Evolutionary conservation across 2,329 filamentous ascomycete genomes (phyloP).

Genomic region (Scytalidium sp.): DNA sequence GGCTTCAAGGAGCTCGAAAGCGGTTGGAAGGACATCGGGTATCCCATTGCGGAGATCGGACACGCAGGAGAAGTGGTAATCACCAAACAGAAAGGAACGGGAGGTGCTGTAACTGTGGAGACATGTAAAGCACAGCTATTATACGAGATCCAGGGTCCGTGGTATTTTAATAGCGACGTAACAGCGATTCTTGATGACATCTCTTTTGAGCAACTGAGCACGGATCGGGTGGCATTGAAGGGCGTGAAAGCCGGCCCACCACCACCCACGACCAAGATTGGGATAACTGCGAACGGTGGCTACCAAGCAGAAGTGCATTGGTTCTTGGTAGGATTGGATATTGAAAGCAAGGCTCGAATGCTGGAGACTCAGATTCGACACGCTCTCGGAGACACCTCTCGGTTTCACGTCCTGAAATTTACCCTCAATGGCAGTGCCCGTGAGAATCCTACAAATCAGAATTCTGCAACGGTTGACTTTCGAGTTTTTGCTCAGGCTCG

Average conservation of each 20-base stretch:
- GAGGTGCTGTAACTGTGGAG: slow-evolving; percentile 14
- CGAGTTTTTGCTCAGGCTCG: slow-evolving; percentile 44
- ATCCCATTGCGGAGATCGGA: slow-evolving; percentile 10
- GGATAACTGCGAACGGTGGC: slow-evolving; percentile 39
- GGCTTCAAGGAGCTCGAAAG: slow-evolving; percentile 26
- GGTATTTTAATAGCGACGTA: slow-evolving; percentile 30
- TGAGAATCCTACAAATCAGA: slow-evolving; percentile 37
- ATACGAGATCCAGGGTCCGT: slow-evolving; percentile 35
- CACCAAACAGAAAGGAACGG: slow-evolving; percentile 8
- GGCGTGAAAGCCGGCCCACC: slow-evolving; percentile 31
- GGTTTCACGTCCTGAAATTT: slow-evolving; percentile 31
- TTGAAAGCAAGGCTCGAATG: slow-evolving; percentile 38
- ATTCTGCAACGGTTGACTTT: slow-evolving; percentile 45
- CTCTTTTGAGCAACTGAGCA: slow-evolving; percentile 40
- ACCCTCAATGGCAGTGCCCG: slow-evolving; percentile 32
- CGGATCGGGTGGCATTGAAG: slow-evolving; percentile 27
- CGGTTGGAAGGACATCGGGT: slow-evolving; percentile 15
- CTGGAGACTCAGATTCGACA: slow-evolving; percentile 35
- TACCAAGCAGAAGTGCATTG: slow-evolving; percentile 43
- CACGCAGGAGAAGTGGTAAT: slow-evolving; percentile 6
- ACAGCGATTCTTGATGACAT: slow-evolving; percentile 26
- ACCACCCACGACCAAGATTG: slow-evolving; percentile 35
- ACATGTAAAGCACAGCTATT: slow-evolving; percentile 31
- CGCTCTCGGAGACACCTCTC: slow-evolving; percentile 26
- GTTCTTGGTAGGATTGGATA: slow-evolving; percentile 40